Evolutionary conservation across 352 stramenopile genomes (phyloP).

Genomic region (Phytopythium litorale): DNA sequence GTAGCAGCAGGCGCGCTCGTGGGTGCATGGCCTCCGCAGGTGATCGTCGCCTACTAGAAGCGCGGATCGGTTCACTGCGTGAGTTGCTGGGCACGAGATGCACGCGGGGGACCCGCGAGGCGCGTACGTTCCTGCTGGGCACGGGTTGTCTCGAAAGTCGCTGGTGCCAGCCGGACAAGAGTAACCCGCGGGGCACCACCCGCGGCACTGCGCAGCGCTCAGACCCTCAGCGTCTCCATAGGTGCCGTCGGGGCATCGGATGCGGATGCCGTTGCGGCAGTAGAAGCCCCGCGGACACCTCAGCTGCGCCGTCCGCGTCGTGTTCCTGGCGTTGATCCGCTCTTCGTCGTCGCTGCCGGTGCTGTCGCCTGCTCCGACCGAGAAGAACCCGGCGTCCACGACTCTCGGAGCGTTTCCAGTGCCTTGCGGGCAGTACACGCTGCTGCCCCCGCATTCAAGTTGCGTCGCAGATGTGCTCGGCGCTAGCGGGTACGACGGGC

Average conservation of each 20-base stretch:
- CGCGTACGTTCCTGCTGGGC: conserved; percentile 40
- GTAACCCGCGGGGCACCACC: conserved; percentile 66
- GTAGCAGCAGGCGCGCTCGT: conserved; percentile 45
- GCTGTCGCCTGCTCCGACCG: conserved; percentile 33
- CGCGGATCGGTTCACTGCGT: conserved; percentile 10
- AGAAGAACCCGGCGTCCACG: conserved; percentile 52
- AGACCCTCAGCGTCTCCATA: conserved; percentile 52
- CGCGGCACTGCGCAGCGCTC: conserved; percentile 42
- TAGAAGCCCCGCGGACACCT: conserved; percentile 64
- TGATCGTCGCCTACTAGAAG: conserved; percentile 22
- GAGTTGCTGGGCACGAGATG: conserved; percentile 34
- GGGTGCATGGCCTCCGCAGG: conserved; percentile 22
- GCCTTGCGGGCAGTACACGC: conserved; percentile 52
- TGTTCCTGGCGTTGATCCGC: conserved; percentile 30
- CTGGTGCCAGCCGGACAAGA: conserved; percentile 58
- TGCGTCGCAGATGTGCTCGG: conserved; percentile 42
- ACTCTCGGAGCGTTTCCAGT: conserved; percentile 41
- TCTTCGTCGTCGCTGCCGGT: conserved; percentile 7
- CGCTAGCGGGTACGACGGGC: conserved; percentile 48
- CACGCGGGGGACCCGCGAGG: conserved; percentile 34
- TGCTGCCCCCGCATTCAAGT: conserved; percentile 42
- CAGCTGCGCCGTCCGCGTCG: conserved; percentile 44
- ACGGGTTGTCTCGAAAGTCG: conserved; percentile 39
- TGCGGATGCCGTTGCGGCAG: conserved; percentile 63
- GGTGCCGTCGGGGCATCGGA: conserved; percentile 61